These are phyloP conservation scores for Neospermospora avenae DNA, from an alignment of 2,329 filamentous ascomycete genomes.

Conservation along the genomic window DNA sequence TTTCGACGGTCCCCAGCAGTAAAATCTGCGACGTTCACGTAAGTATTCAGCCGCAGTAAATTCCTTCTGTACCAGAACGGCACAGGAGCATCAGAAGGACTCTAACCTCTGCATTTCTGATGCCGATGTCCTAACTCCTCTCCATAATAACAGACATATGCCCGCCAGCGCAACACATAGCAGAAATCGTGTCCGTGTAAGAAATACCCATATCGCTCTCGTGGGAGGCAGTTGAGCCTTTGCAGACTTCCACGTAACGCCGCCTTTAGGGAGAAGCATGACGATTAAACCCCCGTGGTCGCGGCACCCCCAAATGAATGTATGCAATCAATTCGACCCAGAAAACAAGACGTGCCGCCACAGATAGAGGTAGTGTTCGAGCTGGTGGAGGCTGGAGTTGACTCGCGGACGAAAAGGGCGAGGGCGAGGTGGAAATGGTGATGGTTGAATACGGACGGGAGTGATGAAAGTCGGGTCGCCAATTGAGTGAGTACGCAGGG, in stretches of 20 bases:
- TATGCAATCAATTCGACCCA: slow-evolving; percentile 30
- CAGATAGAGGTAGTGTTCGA: not conserved
- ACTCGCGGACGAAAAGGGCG: not conserved
- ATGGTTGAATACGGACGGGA: slow-evolving; percentile 5
- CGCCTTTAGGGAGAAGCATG: slow-evolving; percentile 90
- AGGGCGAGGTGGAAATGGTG: too few species aligned
- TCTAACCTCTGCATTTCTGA: slow-evolving; percentile 84
- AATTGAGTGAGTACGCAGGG: not conserved
- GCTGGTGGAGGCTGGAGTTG: not conserved
- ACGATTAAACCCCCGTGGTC: slow-evolving; percentile 42
- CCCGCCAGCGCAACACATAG: slow-evolving; percentile 68
- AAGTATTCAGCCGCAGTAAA: slow-evolving; percentile 13
- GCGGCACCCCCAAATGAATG: slow-evolving; percentile 39
- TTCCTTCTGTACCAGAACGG: not conserved
- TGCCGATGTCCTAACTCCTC: slow-evolving; percentile 74
- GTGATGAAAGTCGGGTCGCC: not conserved
- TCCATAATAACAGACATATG: slow-evolving; percentile 80
- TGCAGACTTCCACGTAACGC: slow-evolving; percentile 89
- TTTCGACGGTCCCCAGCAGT: slow-evolving; percentile 94
- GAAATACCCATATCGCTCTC: slow-evolving; percentile 64
- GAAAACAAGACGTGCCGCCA: slow-evolving; percentile 16
- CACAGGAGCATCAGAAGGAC: slow-evolving; percentile 1
- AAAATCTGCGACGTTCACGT: slow-evolving; percentile 62
- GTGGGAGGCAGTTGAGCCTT: slow-evolving; percentile 74
- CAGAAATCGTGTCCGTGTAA: slow-evolving; percentile 76